Conservation (phyloP, 768 basidiomycete species). For the Calocera cornea region DNA sequence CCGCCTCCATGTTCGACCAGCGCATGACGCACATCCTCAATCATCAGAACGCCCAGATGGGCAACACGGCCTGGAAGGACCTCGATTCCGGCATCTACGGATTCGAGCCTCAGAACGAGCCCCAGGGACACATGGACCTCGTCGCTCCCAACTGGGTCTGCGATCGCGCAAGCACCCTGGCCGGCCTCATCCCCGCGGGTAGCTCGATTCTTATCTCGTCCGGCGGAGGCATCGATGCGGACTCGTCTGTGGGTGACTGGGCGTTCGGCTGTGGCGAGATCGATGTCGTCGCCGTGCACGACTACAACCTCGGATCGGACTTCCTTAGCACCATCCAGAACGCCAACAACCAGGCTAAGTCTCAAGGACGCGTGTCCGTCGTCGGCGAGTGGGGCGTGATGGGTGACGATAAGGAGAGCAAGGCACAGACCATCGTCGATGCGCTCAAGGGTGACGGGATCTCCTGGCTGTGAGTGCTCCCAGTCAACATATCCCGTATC, state of each 20-base stretch:
- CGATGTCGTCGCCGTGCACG: constrained; percentile 20
- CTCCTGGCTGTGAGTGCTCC: constrained; percentile 9
- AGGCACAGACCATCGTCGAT: constrained; percentile 12
- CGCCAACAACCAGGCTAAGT: constrained; percentile 3
- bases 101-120: constrained; percentile 18
- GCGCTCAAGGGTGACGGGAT: constrained; percentile 14
- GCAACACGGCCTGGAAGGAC: constrained; percentile 17
- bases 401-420: constrained; percentile 16
- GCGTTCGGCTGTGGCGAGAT: constrained; percentile 16
- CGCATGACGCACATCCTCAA: constrained; percentile 17
- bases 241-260: constrained; percentile 15
- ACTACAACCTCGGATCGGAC: constrained; percentile 17
- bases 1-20: constrained; percentile 14
- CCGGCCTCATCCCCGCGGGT: constrained; percentile 12
- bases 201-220: constrained; percentile 16
- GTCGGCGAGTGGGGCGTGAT: constrained; percentile 20
- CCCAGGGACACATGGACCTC: constrained; percentile 18
- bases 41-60: constrained; percentile 16
- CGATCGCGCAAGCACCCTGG: constrained; percentile 15
- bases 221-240: constrained; percentile 18
- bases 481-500: background rate
- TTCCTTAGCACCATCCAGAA: constrained; percentile 12
- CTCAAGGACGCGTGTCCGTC: constrained; percentile 14
- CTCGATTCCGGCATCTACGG: constrained; percentile 17
- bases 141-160: constrained; percentile 17